phyloP scores from a whole-genome alignment of 257 asterid genomes.

The Linderniella brevidens region DNA sequence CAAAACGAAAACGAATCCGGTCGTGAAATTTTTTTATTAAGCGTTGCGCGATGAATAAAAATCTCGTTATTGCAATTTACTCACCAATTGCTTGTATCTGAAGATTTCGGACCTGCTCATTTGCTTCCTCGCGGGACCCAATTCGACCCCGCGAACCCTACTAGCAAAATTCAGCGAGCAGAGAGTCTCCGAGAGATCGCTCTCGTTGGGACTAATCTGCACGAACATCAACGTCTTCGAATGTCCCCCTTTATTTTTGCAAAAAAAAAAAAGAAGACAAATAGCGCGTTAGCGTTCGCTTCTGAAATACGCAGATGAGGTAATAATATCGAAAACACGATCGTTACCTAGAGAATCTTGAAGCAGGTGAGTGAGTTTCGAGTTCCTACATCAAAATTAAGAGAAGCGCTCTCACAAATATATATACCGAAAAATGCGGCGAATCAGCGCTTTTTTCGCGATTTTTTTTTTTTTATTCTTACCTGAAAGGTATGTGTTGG shows the following conservation, averaged over 20 bases:
- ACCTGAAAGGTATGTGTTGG: conserved; percentile 88
- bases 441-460: background rate
- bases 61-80: background rate
- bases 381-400: conserved; percentile 44
- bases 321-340: conserved; percentile 1
- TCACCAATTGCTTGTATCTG: conserved; percentile 78
- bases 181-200: conserved; percentile 69
- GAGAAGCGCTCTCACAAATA: background rate
- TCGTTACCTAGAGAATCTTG: conserved; percentile 86
- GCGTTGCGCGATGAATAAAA: background rate
- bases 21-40: background rate
- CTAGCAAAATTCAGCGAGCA: conserved; percentile 95
- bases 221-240: conserved; percentile 93
- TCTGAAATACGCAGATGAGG: background rate
- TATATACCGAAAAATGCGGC: background rate
- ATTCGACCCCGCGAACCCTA: conserved; percentile 85
- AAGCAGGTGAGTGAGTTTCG: conserved; percentile 96
- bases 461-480: conserved; percentile 4
- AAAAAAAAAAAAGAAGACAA: background rate
- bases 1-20: conserved; percentile 3
- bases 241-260: conserved; percentile 56
- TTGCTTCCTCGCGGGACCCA: conserved; percentile 94
- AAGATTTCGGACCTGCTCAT: conserved; percentile 63
- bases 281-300: background rate
- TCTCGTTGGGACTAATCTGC: conserved; percentile 90